A percentile compares a stretch with the other conserved stretches of the same genome.
These are phyloP conservation scores for Neonectria coccinea DNA, from an alignment of 2,329 filamentous ascomycete genomes.

Conservation along the genomic window DNA sequence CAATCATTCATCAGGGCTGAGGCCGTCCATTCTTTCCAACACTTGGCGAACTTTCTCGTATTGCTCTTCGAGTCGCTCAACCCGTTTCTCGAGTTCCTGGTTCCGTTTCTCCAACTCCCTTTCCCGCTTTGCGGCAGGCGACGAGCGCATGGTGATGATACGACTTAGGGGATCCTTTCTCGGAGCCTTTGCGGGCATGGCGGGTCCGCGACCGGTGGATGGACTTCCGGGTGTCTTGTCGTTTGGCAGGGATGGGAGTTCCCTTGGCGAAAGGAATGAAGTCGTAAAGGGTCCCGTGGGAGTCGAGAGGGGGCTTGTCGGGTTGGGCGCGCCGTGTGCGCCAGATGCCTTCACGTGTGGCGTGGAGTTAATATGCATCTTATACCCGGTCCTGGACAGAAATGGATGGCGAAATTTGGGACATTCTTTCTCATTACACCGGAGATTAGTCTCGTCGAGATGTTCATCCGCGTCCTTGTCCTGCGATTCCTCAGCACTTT, in stretches of 20 bases:
- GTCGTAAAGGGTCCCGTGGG: background rate
- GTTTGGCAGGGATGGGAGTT: background rate
- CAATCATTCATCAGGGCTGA: conserved; percentile 11
- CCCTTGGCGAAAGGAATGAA: conserved; percentile 21
- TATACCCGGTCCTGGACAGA: background rate
- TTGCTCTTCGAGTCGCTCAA: conserved; percentile 31
- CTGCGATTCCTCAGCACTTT: background rate
- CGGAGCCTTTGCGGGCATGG: background rate
- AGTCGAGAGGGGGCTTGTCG: background rate
- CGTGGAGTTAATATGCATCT: conserved; percentile 5
- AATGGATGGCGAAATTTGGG: conserved; percentile 7
- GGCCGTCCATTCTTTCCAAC: background rate
- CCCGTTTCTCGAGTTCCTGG: conserved; percentile 25
- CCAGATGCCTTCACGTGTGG: background rate
- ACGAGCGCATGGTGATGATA: background rate
- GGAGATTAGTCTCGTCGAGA: background rate
- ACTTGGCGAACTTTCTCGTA: conserved; percentile 10
- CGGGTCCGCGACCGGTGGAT: conserved; percentile 28
- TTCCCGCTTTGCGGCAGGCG: conserved; percentile 8
- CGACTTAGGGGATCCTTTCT: background rate
- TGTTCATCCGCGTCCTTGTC: background rate
- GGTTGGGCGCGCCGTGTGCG: background rate
- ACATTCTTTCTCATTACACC: conserved; percentile 1
- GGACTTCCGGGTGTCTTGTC: conserved; percentile 30
- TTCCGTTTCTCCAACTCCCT: conserved; percentile 24